Evolutionary conservation across 1,284 basidiomycete species (phyloP).

Genomic region (Apiotrichum montevideense): DNA sequence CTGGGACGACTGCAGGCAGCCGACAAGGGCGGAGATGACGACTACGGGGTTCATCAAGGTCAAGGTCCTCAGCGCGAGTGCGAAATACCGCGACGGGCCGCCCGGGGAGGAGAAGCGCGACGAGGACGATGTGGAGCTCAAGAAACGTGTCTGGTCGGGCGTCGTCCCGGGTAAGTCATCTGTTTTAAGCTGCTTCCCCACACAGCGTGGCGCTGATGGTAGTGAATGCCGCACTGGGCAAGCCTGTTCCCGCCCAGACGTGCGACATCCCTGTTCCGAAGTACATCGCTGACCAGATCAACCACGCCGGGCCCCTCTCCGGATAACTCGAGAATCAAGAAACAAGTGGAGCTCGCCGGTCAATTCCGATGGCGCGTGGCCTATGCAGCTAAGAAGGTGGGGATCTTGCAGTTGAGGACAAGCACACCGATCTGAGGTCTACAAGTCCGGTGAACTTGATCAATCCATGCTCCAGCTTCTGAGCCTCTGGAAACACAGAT

Average conservation of each 20-base stretch:
- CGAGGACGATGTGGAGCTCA: conserved; percentile 15
- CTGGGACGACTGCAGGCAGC: conserved; percentile 23
- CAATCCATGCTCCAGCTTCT: background rate
- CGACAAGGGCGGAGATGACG: conserved; percentile 21
- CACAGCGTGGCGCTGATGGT: background rate
- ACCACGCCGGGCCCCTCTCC: background rate
- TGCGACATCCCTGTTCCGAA: background rate
- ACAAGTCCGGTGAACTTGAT: background rate
- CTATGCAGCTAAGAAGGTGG: too few species aligned
- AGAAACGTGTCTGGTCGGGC: conserved; percentile 22
- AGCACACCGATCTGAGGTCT: too few species aligned
- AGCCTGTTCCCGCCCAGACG: conserved; percentile 4
- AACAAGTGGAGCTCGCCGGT: too few species aligned
- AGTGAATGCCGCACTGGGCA: conserved; percentile 6
- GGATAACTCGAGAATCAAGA: too few species aligned
- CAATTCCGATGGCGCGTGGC: too few species aligned
- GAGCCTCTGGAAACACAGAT: background rate
- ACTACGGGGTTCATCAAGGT: conserved; percentile 30
- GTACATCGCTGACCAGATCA: conserved; percentile 2
- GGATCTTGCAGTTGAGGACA: too few species aligned
- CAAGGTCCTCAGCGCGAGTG: conserved; percentile 27
- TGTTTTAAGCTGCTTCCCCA: background rate
- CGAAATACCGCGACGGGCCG: conserved; percentile 19
- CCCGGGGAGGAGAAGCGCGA: conserved; percentile 27
- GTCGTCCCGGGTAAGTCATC: conserved; percentile 17